Percentiles rank a stretch among this genome's conserved stretches.
Evolutionary conservation across 1,284 basidiomycete species (phyloP).

Genomic region (Ustanciosporium gigantosporum): DNA sequence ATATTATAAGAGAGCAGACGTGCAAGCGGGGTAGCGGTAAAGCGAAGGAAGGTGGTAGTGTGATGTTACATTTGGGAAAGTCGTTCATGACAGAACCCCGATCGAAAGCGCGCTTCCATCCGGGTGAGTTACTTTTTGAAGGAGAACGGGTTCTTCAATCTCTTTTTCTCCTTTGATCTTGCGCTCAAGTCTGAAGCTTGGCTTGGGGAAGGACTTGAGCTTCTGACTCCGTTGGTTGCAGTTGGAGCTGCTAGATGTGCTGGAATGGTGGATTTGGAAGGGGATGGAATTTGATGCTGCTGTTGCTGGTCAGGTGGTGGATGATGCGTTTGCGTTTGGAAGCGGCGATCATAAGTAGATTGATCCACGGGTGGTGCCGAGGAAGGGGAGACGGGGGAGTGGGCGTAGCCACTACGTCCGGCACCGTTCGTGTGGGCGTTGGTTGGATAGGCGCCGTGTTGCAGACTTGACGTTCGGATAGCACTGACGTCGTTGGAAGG

Average conservation of each 20-base stretch:
- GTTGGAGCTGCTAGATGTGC: conserved; percentile 1
- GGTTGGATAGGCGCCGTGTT: conserved; percentile 9
- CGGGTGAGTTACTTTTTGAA: conserved; percentile 48
- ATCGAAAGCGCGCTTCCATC: too few species aligned
- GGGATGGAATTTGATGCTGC: neutral
- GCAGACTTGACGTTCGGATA: conserved; percentile 19
- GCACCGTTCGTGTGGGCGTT: neutral
- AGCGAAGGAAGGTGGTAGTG: too few species aligned
- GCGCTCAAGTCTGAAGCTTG: conserved; percentile 12
- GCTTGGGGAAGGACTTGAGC: conserved; percentile 19
- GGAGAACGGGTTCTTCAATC: conserved; percentile 38
- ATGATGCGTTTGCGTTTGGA: conserved; percentile 5
- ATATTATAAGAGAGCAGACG: too few species aligned
- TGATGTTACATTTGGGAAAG: too few species aligned
- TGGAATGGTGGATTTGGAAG: conserved; percentile 6
- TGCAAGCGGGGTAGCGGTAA: too few species aligned
- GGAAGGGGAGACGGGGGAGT: neutral
- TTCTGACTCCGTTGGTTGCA: neutral
- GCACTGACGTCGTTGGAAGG: conserved; percentile 39
- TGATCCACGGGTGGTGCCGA: conserved; percentile 5
- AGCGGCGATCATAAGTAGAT: conserved; percentile 15
- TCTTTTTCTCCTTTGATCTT: conserved; percentile 38
- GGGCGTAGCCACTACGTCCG: conserved; percentile 6
- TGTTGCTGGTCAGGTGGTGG: neutral
- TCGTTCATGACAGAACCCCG: too few species aligned